Evolutionary conservation across 306 rosid species (phyloP).

Genomic region (Castanea crenata): DNA sequence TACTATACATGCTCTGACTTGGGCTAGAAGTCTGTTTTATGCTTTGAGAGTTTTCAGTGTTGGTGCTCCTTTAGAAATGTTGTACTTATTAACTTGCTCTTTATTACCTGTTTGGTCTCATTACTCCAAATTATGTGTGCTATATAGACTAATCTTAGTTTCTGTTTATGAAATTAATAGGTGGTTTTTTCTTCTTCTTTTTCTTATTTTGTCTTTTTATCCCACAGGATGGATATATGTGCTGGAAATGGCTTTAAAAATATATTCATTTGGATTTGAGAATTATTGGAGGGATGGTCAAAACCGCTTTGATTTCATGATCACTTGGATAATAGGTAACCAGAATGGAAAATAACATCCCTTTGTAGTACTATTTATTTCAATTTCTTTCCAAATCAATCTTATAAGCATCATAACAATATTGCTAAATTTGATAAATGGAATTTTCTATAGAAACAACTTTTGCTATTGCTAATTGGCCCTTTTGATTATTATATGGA

Average conservation of each 20-base stretch:
- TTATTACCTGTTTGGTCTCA: conserved; percentile 11
- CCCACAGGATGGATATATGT: conserved; percentile 90
- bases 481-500: neutral
- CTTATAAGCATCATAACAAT: neutral
- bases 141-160: neutral
- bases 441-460: neutral
- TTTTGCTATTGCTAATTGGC: neutral
- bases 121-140: neutral
- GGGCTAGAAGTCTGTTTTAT: neutral
- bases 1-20: neutral
- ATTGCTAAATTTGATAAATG: neutral
- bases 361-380: neutral
- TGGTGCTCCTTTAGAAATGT: neutral
- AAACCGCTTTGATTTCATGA: conserved; percentile 82
- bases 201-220: neutral
- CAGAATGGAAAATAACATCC: conserved; percentile 8
- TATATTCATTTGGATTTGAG: conserved; percentile 78
- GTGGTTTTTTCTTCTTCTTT: conserved; percentile 12
- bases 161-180: conserved; percentile 6
- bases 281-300: conserved; percentile 98
- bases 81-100: conserved; percentile 10
- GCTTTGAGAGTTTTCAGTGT: neutral
- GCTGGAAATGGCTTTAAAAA: conserved; percentile 79
- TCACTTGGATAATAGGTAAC: conserved; percentile 85
- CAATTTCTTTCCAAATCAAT: neutral